phyloP scores from a whole-genome alignment of 2,329 filamentous ascomycete genomes.

The Hypomyces rosellus region DNA sequence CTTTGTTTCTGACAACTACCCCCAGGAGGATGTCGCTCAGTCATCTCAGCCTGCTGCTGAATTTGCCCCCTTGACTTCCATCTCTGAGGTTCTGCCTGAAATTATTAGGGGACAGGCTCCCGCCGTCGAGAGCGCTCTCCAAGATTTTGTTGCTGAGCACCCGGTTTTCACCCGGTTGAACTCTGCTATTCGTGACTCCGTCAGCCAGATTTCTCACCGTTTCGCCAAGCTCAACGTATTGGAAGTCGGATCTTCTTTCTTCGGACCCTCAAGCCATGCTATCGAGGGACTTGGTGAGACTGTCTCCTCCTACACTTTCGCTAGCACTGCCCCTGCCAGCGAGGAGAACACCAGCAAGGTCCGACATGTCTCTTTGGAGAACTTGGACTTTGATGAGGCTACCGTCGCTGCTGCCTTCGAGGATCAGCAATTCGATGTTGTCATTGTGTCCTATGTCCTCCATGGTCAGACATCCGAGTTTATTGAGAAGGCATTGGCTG shows the following conservation, averaged over 20 bases:
- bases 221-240: background rate
- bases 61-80: background rate
- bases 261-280: background rate
- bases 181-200: background rate
- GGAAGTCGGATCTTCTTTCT: background rate
- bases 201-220: background rate
- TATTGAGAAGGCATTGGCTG: background rate
- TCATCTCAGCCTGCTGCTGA: background rate
- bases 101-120: background rate
- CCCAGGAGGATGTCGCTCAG: background rate
- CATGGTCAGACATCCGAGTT: constrained; percentile 6
- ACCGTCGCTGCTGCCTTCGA: background rate
- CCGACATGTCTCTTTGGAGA: background rate
- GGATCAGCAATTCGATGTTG: constrained; percentile 21
- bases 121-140: background rate
- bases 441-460: constrained; percentile 32
- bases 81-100: background rate
- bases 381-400: background rate
- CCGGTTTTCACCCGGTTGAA: background rate
- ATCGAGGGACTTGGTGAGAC: background rate
- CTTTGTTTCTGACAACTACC: background rate
- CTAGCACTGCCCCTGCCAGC: background rate
- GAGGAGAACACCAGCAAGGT: background rate
- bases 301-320: background rate
- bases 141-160: background rate